These are phyloP conservation scores for Epithemia pelagica DNA, from an alignment of 108 stramenopile species.

Conservation along the genomic window DNA sequence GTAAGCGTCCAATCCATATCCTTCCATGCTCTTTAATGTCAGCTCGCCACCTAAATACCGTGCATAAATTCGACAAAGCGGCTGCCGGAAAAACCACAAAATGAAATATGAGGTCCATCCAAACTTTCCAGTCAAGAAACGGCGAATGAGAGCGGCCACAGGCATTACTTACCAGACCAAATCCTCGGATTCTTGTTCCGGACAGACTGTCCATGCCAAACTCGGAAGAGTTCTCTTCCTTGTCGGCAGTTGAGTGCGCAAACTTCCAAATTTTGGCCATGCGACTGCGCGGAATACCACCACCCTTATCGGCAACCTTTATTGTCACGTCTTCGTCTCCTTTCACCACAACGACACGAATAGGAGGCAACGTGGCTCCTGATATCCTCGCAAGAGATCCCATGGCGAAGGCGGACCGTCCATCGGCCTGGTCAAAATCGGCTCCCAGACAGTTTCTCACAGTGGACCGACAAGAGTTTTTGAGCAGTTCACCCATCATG, in stretches of 20 bases:
- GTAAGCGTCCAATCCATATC: slow-evolving; percentile 99
- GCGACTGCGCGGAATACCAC: slow-evolving; percentile 92
- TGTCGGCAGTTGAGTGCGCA: slow-evolving; percentile 84
- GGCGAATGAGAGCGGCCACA: too few relatives aligned
- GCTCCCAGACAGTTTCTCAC: slow-evolving; percentile 12
- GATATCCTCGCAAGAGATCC: slow-evolving; percentile 18
- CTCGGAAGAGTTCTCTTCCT: slow-evolving; percentile 44
- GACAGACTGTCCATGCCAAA: slow-evolving; percentile 55
- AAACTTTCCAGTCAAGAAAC: too few relatives aligned
- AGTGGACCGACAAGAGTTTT: slow-evolving; percentile 93
- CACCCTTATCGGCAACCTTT: slow-evolving; percentile 94
- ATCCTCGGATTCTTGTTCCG: slow-evolving; percentile 69
- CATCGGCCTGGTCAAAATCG: not conserved
- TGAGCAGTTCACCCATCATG: slow-evolving; percentile 93
- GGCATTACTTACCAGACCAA: slow-evolving; percentile 74
- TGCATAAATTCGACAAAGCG: slow-evolving; percentile 92
- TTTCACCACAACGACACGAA: slow-evolving; percentile 90
- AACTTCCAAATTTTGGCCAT: slow-evolving; percentile 91
- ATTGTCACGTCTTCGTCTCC: slow-evolving; percentile 98
- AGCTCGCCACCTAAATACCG: slow-evolving; percentile 98
- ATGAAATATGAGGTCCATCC: too few relatives aligned
- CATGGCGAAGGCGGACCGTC: not conserved
- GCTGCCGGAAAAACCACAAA: slow-evolving; percentile 20
- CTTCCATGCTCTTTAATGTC: slow-evolving; percentile 93
- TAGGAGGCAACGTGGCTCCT: slow-evolving; percentile 54